A percentile compares a stretch with the other conserved stretches of the same genome.
Conservation (phyloP, 495 filamentous ascomycete species). For the Penicillium tannophilum region DNA sequence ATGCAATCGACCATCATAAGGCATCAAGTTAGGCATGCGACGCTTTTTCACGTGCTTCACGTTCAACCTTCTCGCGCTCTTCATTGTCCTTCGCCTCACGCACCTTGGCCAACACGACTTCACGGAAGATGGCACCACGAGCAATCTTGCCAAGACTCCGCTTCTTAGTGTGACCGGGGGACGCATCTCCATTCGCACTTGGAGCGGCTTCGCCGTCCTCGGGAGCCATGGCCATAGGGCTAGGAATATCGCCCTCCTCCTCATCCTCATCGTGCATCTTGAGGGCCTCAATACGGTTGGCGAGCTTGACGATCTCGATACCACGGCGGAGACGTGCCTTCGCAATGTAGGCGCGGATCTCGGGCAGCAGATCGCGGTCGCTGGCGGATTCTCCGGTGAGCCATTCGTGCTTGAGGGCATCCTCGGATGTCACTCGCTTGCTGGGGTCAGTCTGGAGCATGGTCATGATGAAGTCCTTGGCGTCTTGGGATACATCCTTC, state of each 20-base stretch:
- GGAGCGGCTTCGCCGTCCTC: conserved; percentile 17
- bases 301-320: conserved; percentile 95
- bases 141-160: conserved; percentile 73
- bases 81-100: conserved; percentile 88
- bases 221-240: conserved; percentile 49
- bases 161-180: conserved; percentile 48
- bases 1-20: background rate
- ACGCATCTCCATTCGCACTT: conserved; percentile 14
- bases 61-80: conserved; percentile 68
- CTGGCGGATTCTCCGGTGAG: conserved; percentile 87
- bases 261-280: conserved; percentile 94
- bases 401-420: conserved; percentile 86
- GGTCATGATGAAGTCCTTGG: conserved; percentile 88
- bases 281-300: conserved; percentile 95
- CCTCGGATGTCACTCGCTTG: conserved; percentile 76
- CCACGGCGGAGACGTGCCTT: conserved; percentile 87
- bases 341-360: conserved; percentile 93
- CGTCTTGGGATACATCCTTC: conserved; percentile 94
- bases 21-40: conserved; percentile 25
- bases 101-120: conserved; percentile 97
- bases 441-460: conserved; percentile 79
- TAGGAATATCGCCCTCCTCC: conserved; percentile 73
- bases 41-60: conserved; percentile 48
- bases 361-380: conserved; percentile 94
- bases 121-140: conserved; percentile 87